Conservation (phyloP, 257 asterid genomes). For the Fraxinus excelsior region DNA sequence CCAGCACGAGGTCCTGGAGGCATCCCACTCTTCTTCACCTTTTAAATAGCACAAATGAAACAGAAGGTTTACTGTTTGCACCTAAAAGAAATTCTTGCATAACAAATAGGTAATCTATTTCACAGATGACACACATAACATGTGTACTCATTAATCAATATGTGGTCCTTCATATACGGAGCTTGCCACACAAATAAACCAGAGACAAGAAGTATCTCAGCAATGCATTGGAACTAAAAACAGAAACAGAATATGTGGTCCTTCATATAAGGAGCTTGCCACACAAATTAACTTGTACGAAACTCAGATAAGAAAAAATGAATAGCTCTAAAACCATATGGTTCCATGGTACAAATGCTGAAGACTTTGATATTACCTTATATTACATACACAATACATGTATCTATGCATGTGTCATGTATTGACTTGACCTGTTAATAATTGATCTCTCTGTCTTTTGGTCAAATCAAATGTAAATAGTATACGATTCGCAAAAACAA, state of each 20-base stretch:
- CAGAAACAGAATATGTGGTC: slow-evolving; percentile 17
- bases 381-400: not conserved
- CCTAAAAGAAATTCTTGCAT: not conserved
- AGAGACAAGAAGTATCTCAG: not conserved
- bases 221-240: not conserved
- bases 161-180: too few relatives aligned
- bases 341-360: not conserved
- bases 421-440: not conserved
- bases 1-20: slow-evolving; percentile 99
- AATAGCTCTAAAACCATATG: not conserved
- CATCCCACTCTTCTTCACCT: slow-evolving; percentile 97
- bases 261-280: slow-evolving; percentile 12
- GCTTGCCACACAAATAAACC: too few relatives aligned
- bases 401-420: not conserved
- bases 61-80: slow-evolving; percentile 15
- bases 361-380: not conserved
- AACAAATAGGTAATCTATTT: slow-evolving; percentile 13
- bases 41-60: slow-evolving; percentile 22
- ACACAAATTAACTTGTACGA: not conserved
- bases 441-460: not conserved
- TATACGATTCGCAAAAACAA: not conserved
- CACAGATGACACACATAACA: not conserved
- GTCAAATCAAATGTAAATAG: not conserved
- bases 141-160: not conserved
- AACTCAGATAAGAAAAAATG: not conserved